Conservation (phyloP, 768 basidiomycete genomes). For the Coprinopsis marcescibilis region DNA sequence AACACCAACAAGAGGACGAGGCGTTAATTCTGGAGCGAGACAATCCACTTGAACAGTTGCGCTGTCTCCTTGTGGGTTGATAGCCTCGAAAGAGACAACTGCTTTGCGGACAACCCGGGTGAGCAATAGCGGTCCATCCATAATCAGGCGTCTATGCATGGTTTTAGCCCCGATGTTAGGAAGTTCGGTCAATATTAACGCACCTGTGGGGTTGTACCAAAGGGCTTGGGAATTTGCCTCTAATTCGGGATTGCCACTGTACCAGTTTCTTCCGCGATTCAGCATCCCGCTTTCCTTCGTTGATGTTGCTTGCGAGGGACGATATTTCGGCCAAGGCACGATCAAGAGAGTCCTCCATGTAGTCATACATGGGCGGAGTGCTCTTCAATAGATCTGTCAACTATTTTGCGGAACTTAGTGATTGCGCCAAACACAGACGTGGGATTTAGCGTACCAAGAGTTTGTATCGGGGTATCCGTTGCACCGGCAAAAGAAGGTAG, state of each 20-base stretch:
- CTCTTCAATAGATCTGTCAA: slow-evolving; percentile 82
- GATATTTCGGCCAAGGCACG: slow-evolving; percentile 85
- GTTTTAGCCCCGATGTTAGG: not conserved
- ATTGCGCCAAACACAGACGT: not conserved
- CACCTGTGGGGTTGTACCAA: slow-evolving; percentile 96
- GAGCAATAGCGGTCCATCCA: slow-evolving; percentile 82
- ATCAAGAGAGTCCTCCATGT: slow-evolving; percentile 77
- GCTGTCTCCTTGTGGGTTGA: slow-evolving; percentile 70
- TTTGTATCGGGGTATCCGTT: slow-evolving; percentile 95
- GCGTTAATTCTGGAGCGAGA: slow-evolving; percentile 80
- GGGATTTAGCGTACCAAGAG: slow-evolving; percentile 60
- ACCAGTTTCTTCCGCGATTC: slow-evolving; percentile 90
- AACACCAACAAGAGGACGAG: slow-evolving; percentile 72
- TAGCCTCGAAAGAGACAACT: slow-evolving; percentile 73
- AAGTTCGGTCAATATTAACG: slow-evolving; percentile 18
- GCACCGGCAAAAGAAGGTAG: slow-evolving; percentile 90
- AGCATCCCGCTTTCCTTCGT: slow-evolving; percentile 94
- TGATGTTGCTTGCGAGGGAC: slow-evolving; percentile 88
- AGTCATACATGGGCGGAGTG: slow-evolving; percentile 76
- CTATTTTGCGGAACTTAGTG: too few relatives aligned
- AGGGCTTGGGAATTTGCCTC: slow-evolving; percentile 92
- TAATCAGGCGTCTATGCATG: slow-evolving; percentile 69
- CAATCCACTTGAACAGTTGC: slow-evolving; percentile 87
- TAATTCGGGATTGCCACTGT: slow-evolving; percentile 84
- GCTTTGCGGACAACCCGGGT: slow-evolving; percentile 90